Percentiles rank a stretch among this genome's conserved stretches.
Conservation (phyloP, 805 yeast species). For the Hanseniaspora taiwanica region DNA sequence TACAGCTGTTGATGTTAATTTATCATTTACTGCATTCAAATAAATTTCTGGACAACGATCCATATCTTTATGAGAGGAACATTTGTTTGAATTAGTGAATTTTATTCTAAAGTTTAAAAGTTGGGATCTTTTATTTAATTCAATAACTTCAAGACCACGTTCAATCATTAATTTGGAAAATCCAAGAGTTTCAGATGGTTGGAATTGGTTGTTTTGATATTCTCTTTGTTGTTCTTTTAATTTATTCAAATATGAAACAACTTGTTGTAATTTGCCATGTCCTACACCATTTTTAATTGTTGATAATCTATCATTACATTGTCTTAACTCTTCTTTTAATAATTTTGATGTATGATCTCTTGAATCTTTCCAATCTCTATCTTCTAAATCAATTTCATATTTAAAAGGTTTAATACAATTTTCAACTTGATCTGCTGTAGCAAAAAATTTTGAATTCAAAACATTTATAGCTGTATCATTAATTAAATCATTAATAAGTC, state of each 20-base stretch:
- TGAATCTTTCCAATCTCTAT: conserved; percentile 80
- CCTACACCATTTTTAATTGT: conserved; percentile 61
- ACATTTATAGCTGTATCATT: conserved; percentile 76
- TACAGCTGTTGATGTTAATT: conserved; percentile 85
- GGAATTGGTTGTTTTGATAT: conserved; percentile 4
- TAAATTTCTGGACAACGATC: conserved; percentile 92
- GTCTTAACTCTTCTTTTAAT: conserved; percentile 72
- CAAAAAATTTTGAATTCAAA: conserved; percentile 60
- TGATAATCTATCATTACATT: conserved; percentile 48
- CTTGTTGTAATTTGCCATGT: conserved; percentile 69
- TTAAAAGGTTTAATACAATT: conserved; percentile 96
- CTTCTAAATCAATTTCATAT: conserved; percentile 93
- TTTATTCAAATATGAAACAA: conserved; percentile 52
- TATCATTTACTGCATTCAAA: conserved; percentile 82
- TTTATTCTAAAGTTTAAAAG: conserved; percentile 64
- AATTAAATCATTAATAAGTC: conserved; percentile 61
- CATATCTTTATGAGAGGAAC: conserved; percentile 67
- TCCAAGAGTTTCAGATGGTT: conserved; percentile 61
- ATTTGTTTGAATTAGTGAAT: conserved; percentile 53
- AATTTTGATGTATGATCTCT: conserved; percentile 64
- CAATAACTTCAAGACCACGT: conserved; percentile 75
- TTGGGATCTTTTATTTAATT: conserved; percentile 58
- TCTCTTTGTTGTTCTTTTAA: conserved; percentile 8
- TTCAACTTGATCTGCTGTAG: conserved; percentile 97
- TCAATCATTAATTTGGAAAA: conserved; percentile 64